Conservation (phyloP, 306 rosid genomes). For the Adenanthera pavonina region DNA sequence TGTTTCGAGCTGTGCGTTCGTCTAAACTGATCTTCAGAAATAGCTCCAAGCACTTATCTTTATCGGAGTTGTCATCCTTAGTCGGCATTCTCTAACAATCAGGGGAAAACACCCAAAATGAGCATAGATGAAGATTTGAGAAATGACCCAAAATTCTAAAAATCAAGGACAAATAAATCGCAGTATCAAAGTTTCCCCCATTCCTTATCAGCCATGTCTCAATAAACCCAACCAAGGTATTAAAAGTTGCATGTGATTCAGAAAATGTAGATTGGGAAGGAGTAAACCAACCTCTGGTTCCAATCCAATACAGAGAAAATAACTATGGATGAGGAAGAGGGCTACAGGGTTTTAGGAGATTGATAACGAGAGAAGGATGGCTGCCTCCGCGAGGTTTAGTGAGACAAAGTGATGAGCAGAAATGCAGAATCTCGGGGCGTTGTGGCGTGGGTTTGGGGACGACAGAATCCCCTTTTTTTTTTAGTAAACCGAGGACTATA, state of each 20-base stretch:
- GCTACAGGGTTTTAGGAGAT: not conserved
- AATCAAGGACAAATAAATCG: not conserved
- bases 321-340: not conserved
- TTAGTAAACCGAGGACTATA: no score
- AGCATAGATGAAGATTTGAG: not conserved
- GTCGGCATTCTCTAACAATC: slow-evolving; percentile 50
- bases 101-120: not conserved
- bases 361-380: not conserved
- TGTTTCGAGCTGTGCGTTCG: slow-evolving; percentile 87
- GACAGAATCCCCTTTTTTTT: not conserved
- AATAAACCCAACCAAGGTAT: not conserved
- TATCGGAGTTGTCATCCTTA: slow-evolving; percentile 63
- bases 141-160: not conserved
- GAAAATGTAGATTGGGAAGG: not conserved
- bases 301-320: not conserved
- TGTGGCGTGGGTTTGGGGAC: not conserved
- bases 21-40: slow-evolving; percentile 78
- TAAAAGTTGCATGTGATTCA: no score
- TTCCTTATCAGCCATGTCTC: not conserved
- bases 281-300: slow-evolving; percentile 1
- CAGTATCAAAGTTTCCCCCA: not conserved
- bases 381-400: not conserved
- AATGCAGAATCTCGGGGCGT: not conserved
- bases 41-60: slow-evolving; percentile 75
- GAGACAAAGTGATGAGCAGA: not conserved